Evolutionary conservation across 352 stramenopile genomes (phyloP).

Genomic region (Pythium dissotocum): DNA sequence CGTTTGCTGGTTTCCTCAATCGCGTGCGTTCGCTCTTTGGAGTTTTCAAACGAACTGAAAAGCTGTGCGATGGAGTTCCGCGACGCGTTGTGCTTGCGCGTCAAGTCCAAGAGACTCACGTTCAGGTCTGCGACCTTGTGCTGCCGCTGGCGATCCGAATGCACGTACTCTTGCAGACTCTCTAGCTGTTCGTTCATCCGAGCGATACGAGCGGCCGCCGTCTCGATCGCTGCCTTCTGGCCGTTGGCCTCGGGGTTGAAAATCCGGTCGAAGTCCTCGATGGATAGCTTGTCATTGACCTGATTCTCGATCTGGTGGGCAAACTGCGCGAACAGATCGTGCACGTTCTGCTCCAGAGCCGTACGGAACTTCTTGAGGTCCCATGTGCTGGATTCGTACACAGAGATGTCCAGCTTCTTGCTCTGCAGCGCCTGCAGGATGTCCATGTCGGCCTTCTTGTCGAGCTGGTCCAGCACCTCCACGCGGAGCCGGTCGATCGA

Average conservation of each 20-base stretch:
- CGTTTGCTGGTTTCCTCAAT: slow-evolving; percentile 10
- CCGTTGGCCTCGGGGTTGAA: slow-evolving; percentile 57
- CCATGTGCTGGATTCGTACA: slow-evolving; percentile 53
- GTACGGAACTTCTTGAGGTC: slow-evolving; percentile 57
- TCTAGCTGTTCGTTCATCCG: slow-evolving; percentile 61
- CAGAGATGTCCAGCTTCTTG: slow-evolving; percentile 63
- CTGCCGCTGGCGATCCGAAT: slow-evolving; percentile 46
- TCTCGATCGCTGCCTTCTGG: slow-evolving; percentile 51
- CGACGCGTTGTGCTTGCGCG: slow-evolving; percentile 46
- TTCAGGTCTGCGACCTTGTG: slow-evolving; percentile 50
- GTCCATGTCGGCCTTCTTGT: slow-evolving; percentile 46
- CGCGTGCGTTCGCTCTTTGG: slow-evolving; percentile 16
- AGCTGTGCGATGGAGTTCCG: slow-evolving; percentile 48
- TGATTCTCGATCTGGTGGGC: slow-evolving; percentile 54
- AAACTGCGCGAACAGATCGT: slow-evolving; percentile 61
- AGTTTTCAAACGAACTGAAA: slow-evolving; percentile 31
- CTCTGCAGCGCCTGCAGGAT: slow-evolving; percentile 37
- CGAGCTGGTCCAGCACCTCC: slow-evolving; percentile 35
- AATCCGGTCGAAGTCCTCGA: slow-evolving; percentile 67
- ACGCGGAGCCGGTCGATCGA: slow-evolving; percentile 37
- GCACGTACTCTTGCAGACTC: slow-evolving; percentile 44
- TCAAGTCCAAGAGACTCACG: slow-evolving; percentile 49
- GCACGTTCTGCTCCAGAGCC: slow-evolving; percentile 55
- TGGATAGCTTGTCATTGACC: slow-evolving; percentile 49
- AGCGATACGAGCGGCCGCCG: slow-evolving; percentile 41